Percentiles rank a stretch among this genome's conserved stretches.
These are phyloP conservation scores for Thraustotheca clavata DNA, from an alignment of 352 stramenopile species.

Conservation along the genomic window DNA sequence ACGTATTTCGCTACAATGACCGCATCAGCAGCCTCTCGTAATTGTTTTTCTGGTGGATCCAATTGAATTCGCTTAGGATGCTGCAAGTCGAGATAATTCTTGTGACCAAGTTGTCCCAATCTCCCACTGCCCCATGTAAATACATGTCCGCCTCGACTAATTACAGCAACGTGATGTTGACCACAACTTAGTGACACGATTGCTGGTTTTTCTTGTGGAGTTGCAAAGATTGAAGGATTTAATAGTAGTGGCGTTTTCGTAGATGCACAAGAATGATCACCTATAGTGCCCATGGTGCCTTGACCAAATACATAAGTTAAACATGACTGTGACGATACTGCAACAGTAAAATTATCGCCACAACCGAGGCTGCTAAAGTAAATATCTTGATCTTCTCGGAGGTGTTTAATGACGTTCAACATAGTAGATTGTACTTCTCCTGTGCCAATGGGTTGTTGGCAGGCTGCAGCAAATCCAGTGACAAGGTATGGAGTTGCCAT, in stretches of 20 bases:
- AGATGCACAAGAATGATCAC: slow-evolving; percentile 33
- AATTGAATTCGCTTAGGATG: slow-evolving; percentile 50
- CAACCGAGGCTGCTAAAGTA: slow-evolving; percentile 44
- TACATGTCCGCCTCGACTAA: slow-evolving; percentile 45
- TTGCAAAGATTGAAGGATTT: slow-evolving; percentile 27
- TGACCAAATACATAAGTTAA: slow-evolving; percentile 43
- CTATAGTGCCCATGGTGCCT: slow-evolving; percentile 52
- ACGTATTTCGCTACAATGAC: slow-evolving; percentile 52
- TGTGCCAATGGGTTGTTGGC: background rate
- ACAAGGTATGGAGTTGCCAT: background rate
- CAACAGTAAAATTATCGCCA: slow-evolving; percentile 53
- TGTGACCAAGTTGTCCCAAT: slow-evolving; percentile 53
- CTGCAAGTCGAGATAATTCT: slow-evolving; percentile 38
- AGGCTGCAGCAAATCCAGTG: background rate
- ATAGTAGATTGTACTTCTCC: background rate
- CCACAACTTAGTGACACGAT: slow-evolving; percentile 50
- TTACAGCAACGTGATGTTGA: slow-evolving; percentile 58
- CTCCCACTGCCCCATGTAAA: slow-evolving; percentile 76
- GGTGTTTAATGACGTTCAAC: background rate
- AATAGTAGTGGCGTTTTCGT: slow-evolving; percentile 33
- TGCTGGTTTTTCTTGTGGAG: slow-evolving; percentile 32
- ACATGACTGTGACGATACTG: slow-evolving; percentile 32
- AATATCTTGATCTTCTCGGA: background rate
- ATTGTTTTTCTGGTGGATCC: slow-evolving; percentile 25
- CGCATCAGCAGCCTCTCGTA: slow-evolving; percentile 37